Evolutionary conservation across 371 early-diverging fungal genomes (phyloP), one percentile per base, ranked within the genome.

Genomic region (Rhizomucor pusillus): DNA sequence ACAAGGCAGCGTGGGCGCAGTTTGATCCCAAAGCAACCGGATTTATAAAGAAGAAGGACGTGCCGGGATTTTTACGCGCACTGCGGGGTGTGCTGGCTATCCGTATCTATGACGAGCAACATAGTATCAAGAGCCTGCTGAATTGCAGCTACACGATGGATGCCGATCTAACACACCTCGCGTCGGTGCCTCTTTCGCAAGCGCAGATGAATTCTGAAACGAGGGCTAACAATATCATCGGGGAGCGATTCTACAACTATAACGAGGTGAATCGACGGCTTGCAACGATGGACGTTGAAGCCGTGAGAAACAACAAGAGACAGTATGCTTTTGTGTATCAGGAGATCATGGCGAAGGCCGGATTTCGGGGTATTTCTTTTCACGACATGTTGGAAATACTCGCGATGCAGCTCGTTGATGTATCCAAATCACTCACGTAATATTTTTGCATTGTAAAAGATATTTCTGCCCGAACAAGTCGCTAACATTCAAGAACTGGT

Each of bases 21-120:
- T 63, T 67, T 39, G 81, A 81, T 54, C 79, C 77, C 7, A 63
- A 48, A 18, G 81, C 77, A 1, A 79, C 79, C 6, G 81, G 81
- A 1, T 79, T 66, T 20, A 71, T 81, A 9, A 57, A 57, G 11
- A 67, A 68, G 20, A 59, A 66, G 33, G 49, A 79, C 39, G 59
- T 79, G 2, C 69, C 78, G 4, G 62, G 56, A 9, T 77, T 81
- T 50, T 36, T 81, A 33, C 52, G 64, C 19, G 75, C 75, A 43
- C 36, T 81, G 12, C 50, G 75, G 11, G 81, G 81, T n/a, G 66
- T 63, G 5, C 53, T 81, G 20, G 63, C 77, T 9, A 63, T 75
- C 18, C 65, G 64, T 7, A 57, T 79, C 0, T 81, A 81, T 37
- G 68, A 67, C 7, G 53, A 61, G 33, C 62, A 77, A 12, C 66